Evolutionary conservation across 352 stramenopile genomes (phyloP), one percentile per base, ranked within the genome.

Genomic region (Pythium plurisporium): DNA sequence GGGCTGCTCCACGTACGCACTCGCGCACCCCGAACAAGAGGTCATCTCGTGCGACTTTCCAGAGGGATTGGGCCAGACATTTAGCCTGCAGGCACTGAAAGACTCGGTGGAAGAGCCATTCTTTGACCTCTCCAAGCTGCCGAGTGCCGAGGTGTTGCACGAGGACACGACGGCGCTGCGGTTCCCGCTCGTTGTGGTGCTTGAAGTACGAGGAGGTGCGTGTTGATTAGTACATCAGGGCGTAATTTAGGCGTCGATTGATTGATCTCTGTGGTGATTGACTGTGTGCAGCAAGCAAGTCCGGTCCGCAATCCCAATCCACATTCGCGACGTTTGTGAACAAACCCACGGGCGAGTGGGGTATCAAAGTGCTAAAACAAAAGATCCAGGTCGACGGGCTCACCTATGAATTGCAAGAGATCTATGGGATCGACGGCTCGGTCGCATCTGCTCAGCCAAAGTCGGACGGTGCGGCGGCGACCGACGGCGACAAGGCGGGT

Each of bases 401-500:
- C 55, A 91, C 82, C 7, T 94, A 94, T 66, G 82, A 94, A 59
- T 67, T 94, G 20, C 85, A 93, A 66, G 85, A 94, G 65, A 92
- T 94, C 50, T 94, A 94, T 55, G 85, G 85, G 29, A 92, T 94
- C 44, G 81, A 93, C 50, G 85, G 80, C 15, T 74, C 76, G 6
- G 66, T 91, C 27, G 56, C 56, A 0, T 69, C 80, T 15, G 76
- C 79, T 0, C 69, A 76, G 23, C 73, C 70, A 25, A 59, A 66
- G 17, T 62, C 75, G 23, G 51, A 64, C 2, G 59, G 31, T 22
- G 26, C 33, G 6, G 41, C 48, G 4, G 29, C 23, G 1, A 30
- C 31, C 10, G 44, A 47, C 2, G 62, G 42, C 3, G 62, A 48
- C 27, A 73, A 43, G 26, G 52, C 52, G 15, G 40, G 45, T 19